Percentiles rank a stretch among this genome's conserved stretches.
phyloP scores from a whole-genome alignment of 2,329 filamentous ascomycete genomes.

The Nigrograna mackinnonii region DNA sequence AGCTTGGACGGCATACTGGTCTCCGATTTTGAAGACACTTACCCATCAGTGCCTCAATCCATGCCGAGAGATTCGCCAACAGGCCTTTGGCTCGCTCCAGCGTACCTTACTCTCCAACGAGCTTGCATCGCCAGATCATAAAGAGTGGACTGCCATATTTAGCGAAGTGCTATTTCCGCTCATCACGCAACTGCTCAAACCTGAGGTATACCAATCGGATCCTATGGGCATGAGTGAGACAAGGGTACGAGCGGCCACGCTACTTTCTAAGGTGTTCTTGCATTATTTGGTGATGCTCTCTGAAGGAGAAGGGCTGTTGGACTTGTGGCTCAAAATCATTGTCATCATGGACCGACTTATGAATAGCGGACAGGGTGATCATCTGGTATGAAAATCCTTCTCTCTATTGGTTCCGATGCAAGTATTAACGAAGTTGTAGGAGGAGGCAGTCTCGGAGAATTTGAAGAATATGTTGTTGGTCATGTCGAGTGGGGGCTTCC shows the following conservation, averaged over 20 bases:
- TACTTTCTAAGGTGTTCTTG: conserved; percentile 93
- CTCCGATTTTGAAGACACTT: conserved; percentile 87
- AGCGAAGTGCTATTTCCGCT: conserved; percentile 91
- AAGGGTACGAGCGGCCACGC: conserved; percentile 83
- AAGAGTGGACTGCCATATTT: conserved; percentile 95
- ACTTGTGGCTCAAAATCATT: conserved; percentile 89
- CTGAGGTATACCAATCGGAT: conserved; percentile 91
- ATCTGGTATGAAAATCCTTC: conserved; percentile 67
- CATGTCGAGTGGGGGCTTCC: conserved; percentile 86
- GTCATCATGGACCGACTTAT: conserved; percentile 95
- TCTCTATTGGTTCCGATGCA: background rate
- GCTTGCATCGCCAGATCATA: conserved; percentile 79
- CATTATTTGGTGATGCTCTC: conserved; percentile 87
- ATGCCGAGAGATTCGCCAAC: conserved; percentile 87
- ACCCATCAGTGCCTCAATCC: conserved; percentile 92
- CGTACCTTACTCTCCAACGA: conserved; percentile 83
- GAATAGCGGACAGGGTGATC: conserved; percentile 92
- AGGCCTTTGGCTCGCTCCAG: conserved; percentile 85
- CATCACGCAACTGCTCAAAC: conserved; percentile 84
- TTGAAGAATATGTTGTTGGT: conserved; percentile 95
- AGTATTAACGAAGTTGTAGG: conserved; percentile 53
- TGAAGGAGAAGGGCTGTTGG: conserved; percentile 85
- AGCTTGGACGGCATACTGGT: conserved; percentile 99
- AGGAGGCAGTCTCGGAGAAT: conserved; percentile 93
- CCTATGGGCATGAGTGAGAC: conserved; percentile 95